These are phyloP conservation scores for Exsudoporus floridanus DNA, from an alignment of 1,284 basidiomycete species.

Conservation along the genomic window DNA sequence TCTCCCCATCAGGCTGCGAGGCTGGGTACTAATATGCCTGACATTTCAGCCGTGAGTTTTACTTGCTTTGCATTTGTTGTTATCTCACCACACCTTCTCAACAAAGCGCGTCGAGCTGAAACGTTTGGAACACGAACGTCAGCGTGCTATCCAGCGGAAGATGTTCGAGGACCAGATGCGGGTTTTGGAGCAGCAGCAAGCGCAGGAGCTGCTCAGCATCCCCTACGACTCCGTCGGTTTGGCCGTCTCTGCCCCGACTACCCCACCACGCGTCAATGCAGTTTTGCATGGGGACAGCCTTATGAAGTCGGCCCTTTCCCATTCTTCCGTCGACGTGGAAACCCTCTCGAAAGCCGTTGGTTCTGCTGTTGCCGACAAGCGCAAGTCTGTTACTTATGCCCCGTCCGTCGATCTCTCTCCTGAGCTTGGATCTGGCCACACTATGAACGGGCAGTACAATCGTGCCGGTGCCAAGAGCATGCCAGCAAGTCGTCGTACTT, in stretches of 20 bases:
- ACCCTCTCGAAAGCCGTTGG: conserved; percentile 65
- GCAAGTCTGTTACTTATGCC: conserved; percentile 83
- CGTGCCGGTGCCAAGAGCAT: conserved; percentile 82
- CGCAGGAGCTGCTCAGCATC: conserved; percentile 75
- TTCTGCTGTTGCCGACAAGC: conserved; percentile 64
- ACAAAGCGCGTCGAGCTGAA: conserved; percentile 83
- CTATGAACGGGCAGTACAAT: conserved; percentile 52
- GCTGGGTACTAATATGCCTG: conserved; percentile 78
- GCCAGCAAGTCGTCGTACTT: conserved; percentile 82
- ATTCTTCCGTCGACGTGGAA: conserved; percentile 56
- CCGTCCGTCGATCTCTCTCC: conserved; percentile 71
- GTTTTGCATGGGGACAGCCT: conserved; percentile 53
- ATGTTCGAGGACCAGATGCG: conserved; percentile 94
- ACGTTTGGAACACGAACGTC: conserved; percentile 86
- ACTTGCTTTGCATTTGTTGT: background rate
- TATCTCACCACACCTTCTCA: conserved; percentile 3
- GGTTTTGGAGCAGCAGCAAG: conserved; percentile 87
- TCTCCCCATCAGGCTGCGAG: conserved; percentile 60
- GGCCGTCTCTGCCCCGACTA: conserved; percentile 80
- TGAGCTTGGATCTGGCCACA: conserved; percentile 48
- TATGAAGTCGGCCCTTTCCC: conserved; percentile 44
- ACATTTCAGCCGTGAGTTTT: conserved; percentile 73
- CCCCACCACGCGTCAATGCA: conserved; percentile 74
- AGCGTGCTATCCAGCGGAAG: conserved; percentile 81
- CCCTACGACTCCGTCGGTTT: conserved; percentile 60